Evolutionary conservation across 768 basidiomycete species (phyloP), one percentile per base, ranked within the genome.

Genomic region (Mycena vulgaris): DNA sequence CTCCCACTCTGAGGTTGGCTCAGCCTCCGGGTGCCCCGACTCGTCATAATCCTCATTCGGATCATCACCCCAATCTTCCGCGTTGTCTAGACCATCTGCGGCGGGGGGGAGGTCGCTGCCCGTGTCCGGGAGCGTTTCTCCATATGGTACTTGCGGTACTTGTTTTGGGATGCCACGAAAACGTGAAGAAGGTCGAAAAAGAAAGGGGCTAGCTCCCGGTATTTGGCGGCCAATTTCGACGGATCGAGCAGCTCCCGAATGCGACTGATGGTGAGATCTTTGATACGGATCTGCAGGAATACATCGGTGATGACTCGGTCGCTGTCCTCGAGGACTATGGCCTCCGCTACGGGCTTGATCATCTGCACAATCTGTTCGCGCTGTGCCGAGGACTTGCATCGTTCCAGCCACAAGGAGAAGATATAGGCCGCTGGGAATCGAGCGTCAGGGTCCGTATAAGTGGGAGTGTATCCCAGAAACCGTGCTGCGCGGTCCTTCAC

Each of bases 11-110:
- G 51, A 42, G 10, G 49, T 51, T 16, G 31, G 25, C 17, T 52
- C 48, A 2, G 62, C 49, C 21, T 39, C 62, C n/a, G n/a, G n/a
- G n/a, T n/a, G n/a, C 9, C 62, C 62, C 16, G 62, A 33, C 31
- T 70, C 66, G 35, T 74, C 73, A 21, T 67, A 59, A 8, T 69
- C 76, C 21, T 73, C 25, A 25, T 77, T 70, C 23, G 72, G 73
- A 49, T 75, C 77, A 39, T 77, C 76, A 10, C 56, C 56, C 55
- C 68, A 67, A 37, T 71, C 63, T 45, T 45, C 39, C 17, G 39
- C 14, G 10, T 39, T 23, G 21, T 21, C 42, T 45, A n/a, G n/a
- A n/a, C 42, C 42, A 5, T 45, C 21, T 45, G 19, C 42, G n/a
- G n/a, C n/a, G n/a, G n/a, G n/a, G n/a, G n/a, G n/a, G n/a, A n/a